These are phyloP conservation scores for Waitea zeae DNA, from an alignment of 1,284 basidiomycete species.

Conservation along the genomic window DNA sequence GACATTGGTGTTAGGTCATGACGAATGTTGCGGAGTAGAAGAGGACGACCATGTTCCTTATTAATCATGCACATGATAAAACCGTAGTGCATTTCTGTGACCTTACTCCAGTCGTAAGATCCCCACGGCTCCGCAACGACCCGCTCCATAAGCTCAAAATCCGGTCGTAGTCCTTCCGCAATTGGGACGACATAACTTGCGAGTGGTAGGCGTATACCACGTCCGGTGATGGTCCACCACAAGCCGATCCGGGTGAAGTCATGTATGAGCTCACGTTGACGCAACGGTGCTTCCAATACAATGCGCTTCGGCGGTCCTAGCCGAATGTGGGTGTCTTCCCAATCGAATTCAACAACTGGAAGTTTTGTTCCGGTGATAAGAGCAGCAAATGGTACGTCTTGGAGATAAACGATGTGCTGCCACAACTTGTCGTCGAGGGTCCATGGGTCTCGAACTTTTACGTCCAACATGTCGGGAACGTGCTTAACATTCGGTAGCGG, in stretches of 20 bases:
- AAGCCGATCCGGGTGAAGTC: slow-evolving; percentile 45
- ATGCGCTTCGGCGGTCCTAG: slow-evolving; percentile 21
- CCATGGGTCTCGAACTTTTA: slow-evolving; percentile 48
- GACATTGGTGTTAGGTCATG: slow-evolving; percentile 48
- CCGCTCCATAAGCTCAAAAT: slow-evolving; percentile 35
- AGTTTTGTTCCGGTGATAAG: slow-evolving; percentile 44
- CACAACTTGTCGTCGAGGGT: slow-evolving; percentile 32
- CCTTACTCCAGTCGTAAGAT: slow-evolving; percentile 30
- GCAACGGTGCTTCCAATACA: slow-evolving; percentile 22
- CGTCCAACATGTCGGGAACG: slow-evolving; percentile 34
- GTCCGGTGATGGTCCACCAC: slow-evolving; percentile 43
- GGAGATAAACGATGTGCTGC: slow-evolving; percentile 39
- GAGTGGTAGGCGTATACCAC: slow-evolving; percentile 28
- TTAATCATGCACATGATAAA: slow-evolving; percentile 32
- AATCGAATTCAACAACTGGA: slow-evolving; percentile 24
- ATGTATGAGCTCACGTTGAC: slow-evolving; percentile 30
- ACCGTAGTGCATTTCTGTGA: slow-evolving; percentile 28
- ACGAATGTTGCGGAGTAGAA: slow-evolving; percentile 36
- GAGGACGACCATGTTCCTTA: slow-evolving; percentile 34
- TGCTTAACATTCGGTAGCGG: slow-evolving; percentile 21
- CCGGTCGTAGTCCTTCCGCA: slow-evolving; percentile 23
- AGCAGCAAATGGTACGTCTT: slow-evolving; percentile 29
- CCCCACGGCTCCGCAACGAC: slow-evolving; percentile 31
- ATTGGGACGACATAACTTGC: slow-evolving; percentile 50
- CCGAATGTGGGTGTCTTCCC: slow-evolving; percentile 17